Evolutionary conservation across 2,329 filamentous ascomycete genomes (phyloP).

Genomic region (Fusarium sterilihyphosum): DNA sequence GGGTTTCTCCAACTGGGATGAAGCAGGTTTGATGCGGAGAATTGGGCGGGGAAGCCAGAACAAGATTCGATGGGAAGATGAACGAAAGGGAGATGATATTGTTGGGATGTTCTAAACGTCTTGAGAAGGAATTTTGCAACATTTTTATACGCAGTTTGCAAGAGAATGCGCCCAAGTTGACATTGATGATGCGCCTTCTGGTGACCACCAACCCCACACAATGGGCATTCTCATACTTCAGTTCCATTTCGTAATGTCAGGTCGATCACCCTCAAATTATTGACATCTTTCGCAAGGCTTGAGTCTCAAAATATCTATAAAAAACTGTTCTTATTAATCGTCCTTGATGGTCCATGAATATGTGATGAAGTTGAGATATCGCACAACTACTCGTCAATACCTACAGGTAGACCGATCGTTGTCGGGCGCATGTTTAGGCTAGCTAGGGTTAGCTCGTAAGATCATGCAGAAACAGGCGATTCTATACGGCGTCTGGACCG

Average conservation of each 20-base stretch:
- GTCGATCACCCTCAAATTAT: background rate
- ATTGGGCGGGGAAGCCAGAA: background rate
- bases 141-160: constrained; percentile 1
- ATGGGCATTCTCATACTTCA: background rate
- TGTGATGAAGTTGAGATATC: background rate
- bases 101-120: too few species aligned
- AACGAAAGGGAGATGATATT: accelerated
- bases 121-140: background rate
- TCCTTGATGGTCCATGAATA: background rate
- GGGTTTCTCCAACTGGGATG: background rate
- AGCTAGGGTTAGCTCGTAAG: too few species aligned
- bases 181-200: constrained; percentile 32
- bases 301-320: background rate
- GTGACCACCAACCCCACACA: constrained; percentile 10
- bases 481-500: background rate
- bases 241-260: background rate
- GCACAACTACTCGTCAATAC: background rate
- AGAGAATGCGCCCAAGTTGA: background rate
- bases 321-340: background rate
- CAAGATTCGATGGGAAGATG: background rate
- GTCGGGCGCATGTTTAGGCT: background rate
- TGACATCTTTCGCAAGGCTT: background rate
- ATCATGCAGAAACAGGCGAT: background rate
- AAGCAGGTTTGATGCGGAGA: background rate
- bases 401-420: background rate